Evolutionary conservation across 495 filamentous ascomycete species (phyloP), one percentile per base, ranked within the genome.

Genomic region (Xylaria acuta): DNA sequence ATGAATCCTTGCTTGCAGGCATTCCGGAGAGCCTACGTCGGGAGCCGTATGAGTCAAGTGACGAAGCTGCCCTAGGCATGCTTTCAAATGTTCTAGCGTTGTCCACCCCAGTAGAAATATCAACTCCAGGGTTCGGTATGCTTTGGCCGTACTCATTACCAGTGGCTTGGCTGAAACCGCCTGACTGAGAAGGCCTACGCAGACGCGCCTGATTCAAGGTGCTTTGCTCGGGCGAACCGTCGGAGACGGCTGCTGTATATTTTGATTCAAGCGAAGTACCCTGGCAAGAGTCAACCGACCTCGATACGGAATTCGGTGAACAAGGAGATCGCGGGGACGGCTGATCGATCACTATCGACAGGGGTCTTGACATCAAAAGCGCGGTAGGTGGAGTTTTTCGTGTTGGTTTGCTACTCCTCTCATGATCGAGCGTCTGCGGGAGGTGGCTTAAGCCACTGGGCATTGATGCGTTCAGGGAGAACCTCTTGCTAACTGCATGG

Each of bases 321-420:
- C 68, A 71, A 5, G 72, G 72, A 30, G 75, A 73, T 70, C 53
- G 72, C 12, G 85, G 85, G 0, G 84, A 86, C 1, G 84, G 84
- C 27, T 86, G 82, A 74, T 87, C 85, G 38, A 80, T 75, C 4
- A 88, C 86, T 36, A 85, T 82, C 14, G 85, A 86, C 22, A 88
- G 77, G 1, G 86, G 84, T 12, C 85, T 80, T 47, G 76, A 80
- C 63, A 85, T 79, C 45, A 80, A 67, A 18, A 85, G 67, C 1
- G 83, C 80, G 11, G 83, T 79, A 11, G 84, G 84, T 1, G 83
- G 84, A 25, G 78, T 74, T 62, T 82, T 84, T 56, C 83, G 79
- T 27, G 78, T 51, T 22, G 74, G 64, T 56, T 78, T 77, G 38
- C 74, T 49, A 12, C 43, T 65, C 30, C 64, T 72, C 47, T 75